Conservation (phyloP, 2,329 filamentous ascomycete genomes). For the Xylaria hypoxylon region DNA sequence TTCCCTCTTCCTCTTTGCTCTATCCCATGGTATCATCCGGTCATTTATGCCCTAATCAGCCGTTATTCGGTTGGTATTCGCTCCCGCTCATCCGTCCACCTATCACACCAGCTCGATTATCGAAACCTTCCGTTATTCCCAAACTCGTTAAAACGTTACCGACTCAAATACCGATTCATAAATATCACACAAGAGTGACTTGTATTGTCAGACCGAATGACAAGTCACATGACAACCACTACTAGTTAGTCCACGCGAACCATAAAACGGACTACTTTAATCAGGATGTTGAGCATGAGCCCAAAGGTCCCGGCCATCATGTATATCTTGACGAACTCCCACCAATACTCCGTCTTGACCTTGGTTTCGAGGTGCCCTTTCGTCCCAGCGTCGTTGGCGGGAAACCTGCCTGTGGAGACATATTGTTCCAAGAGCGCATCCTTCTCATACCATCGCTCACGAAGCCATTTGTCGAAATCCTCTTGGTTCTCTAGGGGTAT, state of each 20-base stretch:
- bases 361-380: conserved; percentile 67
- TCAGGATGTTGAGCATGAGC: conserved; percentile 55
- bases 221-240: neutral
- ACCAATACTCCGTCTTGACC: conserved; percentile 65
- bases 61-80: neutral
- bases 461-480: conserved; percentile 86
- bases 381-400: conserved; percentile 68
- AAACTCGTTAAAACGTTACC: neutral
- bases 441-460: conserved; percentile 90
- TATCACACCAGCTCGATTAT: neutral
- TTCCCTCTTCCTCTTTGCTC: neutral
- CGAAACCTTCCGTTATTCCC: neutral
- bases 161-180: conserved; percentile 3
- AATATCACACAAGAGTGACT: neutral
- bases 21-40: conserved; percentile 26
- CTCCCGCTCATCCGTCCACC: neutral
- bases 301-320: conserved; percentile 60
- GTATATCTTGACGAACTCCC: conserved; percentile 68
- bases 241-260: conserved; percentile 1
- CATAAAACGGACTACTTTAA: conserved; percentile 40
- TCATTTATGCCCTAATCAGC: conserved; percentile 2
- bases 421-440: conserved; percentile 89
- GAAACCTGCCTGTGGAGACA: conserved; percentile 81
- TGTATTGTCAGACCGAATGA: neutral
- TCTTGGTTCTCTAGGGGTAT: conserved; percentile 82